Evolutionary conservation across 352 stramenopile genomes (phyloP).

Genomic region (Peronospora destructor): DNA sequence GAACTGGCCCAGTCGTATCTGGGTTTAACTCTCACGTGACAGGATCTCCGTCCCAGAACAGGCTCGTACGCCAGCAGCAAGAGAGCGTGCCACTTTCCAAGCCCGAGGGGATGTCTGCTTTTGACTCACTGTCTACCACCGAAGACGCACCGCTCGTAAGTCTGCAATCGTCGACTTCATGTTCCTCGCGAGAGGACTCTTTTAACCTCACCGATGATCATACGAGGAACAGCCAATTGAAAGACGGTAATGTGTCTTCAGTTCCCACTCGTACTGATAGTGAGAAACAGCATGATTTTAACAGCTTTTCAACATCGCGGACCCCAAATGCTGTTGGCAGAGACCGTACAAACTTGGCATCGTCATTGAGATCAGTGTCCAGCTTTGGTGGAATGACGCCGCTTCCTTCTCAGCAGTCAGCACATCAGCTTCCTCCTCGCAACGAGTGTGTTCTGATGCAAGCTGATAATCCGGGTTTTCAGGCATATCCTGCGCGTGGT

Average conservation of each 20-base stretch:
- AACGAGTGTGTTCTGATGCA: slow-evolving; percentile 24
- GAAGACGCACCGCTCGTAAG: slow-evolving; percentile 30
- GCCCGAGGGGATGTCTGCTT: slow-evolving; percentile 48
- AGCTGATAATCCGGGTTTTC: slow-evolving; percentile 13
- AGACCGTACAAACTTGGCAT: slow-evolving; percentile 36
- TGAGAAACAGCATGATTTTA: slow-evolving; percentile 14
- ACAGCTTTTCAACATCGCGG: slow-evolving; percentile 10
- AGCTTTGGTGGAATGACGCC: slow-evolving; percentile 28
- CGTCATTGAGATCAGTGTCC: slow-evolving; percentile 39
- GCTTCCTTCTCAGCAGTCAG: slow-evolving; percentile 10
- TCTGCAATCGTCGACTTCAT: slow-evolving; percentile 21
- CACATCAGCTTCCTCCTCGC: slow-evolving; percentile 19
- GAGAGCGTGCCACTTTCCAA: slow-evolving; percentile 14
- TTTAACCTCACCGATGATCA: slow-evolving; percentile 17
- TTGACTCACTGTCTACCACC: slow-evolving; percentile 37
- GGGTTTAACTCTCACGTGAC: slow-evolving; percentile 12
- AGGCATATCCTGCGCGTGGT: slow-evolving; percentile 15
- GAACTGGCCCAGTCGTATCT: slow-evolving; percentile 3
- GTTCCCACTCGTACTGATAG: slow-evolving; percentile 12
- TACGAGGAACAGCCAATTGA: slow-evolving; percentile 3
- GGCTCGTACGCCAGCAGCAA: slow-evolving; percentile 17
- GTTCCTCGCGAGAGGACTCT: slow-evolving; percentile 17
- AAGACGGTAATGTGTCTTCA: slow-evolving; percentile 9
- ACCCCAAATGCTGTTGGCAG: slow-evolving; percentile 11
- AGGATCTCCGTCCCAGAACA: slow-evolving; percentile 18